Conservation (phyloP, 352 stramenopile genomes). For the Phytophthora ramorum region DNA sequence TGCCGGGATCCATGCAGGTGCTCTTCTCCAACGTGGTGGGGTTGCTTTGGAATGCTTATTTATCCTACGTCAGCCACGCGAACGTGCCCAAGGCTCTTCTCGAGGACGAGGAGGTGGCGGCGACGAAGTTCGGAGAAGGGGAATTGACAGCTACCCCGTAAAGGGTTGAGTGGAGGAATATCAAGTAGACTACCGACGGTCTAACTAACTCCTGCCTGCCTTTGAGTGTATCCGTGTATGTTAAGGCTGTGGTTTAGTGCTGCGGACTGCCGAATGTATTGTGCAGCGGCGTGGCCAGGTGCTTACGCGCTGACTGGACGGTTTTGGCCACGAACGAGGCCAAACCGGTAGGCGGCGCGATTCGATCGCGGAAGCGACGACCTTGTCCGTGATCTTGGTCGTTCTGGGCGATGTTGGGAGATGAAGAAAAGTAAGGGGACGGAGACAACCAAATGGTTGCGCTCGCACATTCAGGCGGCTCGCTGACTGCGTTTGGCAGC, state of each 20-base stretch:
- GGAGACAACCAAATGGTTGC: constrained; percentile 30
- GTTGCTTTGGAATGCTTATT: constrained; percentile 86
- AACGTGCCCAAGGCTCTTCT: constrained; percentile 23
- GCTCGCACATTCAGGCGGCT: constrained; percentile 26
- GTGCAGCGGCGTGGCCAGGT: constrained; percentile 38
- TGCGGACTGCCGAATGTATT: constrained; percentile 41
- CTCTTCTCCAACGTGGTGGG: constrained; percentile 86
- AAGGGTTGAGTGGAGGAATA: constrained; percentile 4
- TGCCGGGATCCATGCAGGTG: constrained; percentile 78
- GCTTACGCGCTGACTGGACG: constrained; percentile 63
- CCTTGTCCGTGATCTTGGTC: constrained; percentile 17
- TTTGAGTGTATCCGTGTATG: constrained; percentile 1
- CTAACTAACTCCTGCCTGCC: constrained; percentile 15
- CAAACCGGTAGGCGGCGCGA: constrained; percentile 36
- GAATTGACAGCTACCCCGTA: background rate
- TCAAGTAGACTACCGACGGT: constrained; percentile 23
- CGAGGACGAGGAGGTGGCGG: constrained; percentile 2
- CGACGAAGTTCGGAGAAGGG: constrained; percentile 4
- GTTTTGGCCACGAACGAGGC: constrained; percentile 63
- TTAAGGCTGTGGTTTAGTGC: constrained; percentile 1
- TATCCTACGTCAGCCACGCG: constrained; percentile 80
- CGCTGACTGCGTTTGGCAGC: constrained; percentile 56
- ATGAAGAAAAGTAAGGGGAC: constrained; percentile 22
- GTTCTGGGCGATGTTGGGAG: constrained; percentile 3
- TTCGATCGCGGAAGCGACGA: constrained; percentile 26